Base-by-base conservation (phyloP, 148 eudicot genomes). In the Amaranthus hypochondriacus region DNA sequence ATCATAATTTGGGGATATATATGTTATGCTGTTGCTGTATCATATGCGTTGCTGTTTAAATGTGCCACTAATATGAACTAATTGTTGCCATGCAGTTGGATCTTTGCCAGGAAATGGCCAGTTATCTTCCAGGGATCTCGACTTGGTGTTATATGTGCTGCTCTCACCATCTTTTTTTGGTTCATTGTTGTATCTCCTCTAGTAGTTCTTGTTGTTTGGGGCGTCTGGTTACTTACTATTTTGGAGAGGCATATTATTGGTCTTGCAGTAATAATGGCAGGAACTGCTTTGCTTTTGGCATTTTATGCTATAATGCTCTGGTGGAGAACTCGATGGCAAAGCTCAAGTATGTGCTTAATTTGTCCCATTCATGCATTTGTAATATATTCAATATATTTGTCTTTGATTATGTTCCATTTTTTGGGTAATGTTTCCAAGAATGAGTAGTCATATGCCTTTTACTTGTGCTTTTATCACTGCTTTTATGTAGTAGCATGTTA, bases 321-420 rank as follows among this genome's bases (percentile, higher is more conserved):
- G 98, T 95, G 98, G 98, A 86, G 97, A 79, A 95, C 98, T 65
- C 98, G 89, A 66, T 95, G 97, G 97, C 98, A 95, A 82, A 92
- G 94, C 88, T 95, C 98, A 78, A 89, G 98, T 94, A 88, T 72
- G 96, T 84, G 44, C 18, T 73, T 12, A 47, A 5, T 9, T 43
- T n/a, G 3, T 4, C 61, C 60, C 69, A 54, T 5, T 7, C 15
- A n/a, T 55, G 46, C 62, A 42, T 66, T 56, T 54, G 13, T 47
- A 66, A 57, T 7, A 2, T 39, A 51, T 57, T n/a, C 49, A 1
- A n/a, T 65, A 39, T 18, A 71, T 21, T 61, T 28, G 39, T 28
- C 39, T 28, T 28, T 28, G 39, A 28, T 28, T 28, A 28, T 28
- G 18, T 14, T 12, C 13, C 6, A 3, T 56, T 56, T 14, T 56